A percentile compares a stretch with the other conserved stretches of the same genome.
phyloP scores from a whole-genome alignment of 139 green algal species.

The Dunaliella primolecta region DNA sequence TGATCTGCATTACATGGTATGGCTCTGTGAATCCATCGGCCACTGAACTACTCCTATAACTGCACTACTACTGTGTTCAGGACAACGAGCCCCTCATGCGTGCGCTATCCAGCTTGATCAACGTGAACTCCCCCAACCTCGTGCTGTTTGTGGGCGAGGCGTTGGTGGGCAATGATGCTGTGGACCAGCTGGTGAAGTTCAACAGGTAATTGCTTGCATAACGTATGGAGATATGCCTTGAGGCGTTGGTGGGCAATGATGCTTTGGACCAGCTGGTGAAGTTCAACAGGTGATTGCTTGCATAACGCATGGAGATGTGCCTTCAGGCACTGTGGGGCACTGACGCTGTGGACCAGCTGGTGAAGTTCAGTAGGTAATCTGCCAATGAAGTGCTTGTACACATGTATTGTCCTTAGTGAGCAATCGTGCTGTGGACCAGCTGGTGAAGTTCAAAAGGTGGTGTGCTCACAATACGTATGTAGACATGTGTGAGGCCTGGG shows the following conservation, averaged over 20 bases:
- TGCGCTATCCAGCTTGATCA: slow-evolving; percentile 92
- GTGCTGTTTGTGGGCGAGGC: slow-evolving; percentile 99
- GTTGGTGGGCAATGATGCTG: slow-evolving; percentile 96
- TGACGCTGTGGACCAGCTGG: slow-evolving; percentile 98
- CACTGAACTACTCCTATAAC: too few relatives aligned
- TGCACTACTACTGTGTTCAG: too few relatives aligned
- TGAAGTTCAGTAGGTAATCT: slow-evolving; percentile 93
- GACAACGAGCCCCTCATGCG: slow-evolving; percentile 99
- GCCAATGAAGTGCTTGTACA: too few relatives aligned
- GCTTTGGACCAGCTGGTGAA: slow-evolving; percentile 96
- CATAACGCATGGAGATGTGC: too few relatives aligned
- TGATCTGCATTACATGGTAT: too few relatives aligned
- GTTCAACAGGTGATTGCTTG: slow-evolving; percentile 79
- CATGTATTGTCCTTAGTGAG: too few relatives aligned
- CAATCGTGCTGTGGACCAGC: slow-evolving; percentile 98
- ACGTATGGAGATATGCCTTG: too few relatives aligned
- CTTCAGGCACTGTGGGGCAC: too few relatives aligned
- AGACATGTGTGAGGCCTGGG: too few relatives aligned
- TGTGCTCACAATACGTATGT: too few relatives aligned
- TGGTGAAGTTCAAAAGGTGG: too few relatives aligned
- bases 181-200: slow-evolving; percentile 99
- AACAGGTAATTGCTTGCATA: slow-evolving; percentile 61
- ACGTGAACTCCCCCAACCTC: slow-evolving; percentile 90
- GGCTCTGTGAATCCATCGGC: too few relatives aligned
- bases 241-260: slow-evolving; percentile 96